phyloP scores from a whole-genome alignment of 768 basidiomycete species.

The Tylopilus felleus region DNA sequence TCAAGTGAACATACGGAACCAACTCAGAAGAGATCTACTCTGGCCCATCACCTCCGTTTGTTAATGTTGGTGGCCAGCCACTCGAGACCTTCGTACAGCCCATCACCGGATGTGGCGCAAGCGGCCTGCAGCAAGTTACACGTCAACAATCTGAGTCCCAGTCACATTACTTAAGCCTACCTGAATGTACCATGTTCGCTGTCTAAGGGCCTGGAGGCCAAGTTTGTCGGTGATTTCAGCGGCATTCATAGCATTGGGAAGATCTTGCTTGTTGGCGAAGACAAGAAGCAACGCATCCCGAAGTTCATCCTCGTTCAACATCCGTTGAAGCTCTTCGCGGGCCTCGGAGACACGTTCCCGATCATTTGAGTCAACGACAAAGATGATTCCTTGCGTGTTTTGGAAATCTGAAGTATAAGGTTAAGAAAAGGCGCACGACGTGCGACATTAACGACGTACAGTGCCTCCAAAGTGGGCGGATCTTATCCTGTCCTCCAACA shows the following conservation, averaged over 20 bases:
- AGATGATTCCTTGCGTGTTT: slow-evolving; percentile 99
- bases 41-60: slow-evolving; percentile 68
- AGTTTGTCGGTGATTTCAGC: slow-evolving; percentile 99
- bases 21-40: slow-evolving; percentile 30
- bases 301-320: slow-evolving; percentile 99
- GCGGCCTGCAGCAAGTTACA: slow-evolving; percentile 62
- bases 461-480: slow-evolving; percentile 99
- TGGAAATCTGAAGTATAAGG: slow-evolving; percentile 80
- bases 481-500: slow-evolving; percentile 99
- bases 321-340: slow-evolving; percentile 97
- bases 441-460: slow-evolving; percentile 57
- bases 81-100: slow-evolving; percentile 97
- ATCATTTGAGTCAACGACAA: slow-evolving; percentile 99
- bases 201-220: slow-evolving; percentile 93
- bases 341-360: slow-evolving; percentile 99
- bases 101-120: slow-evolving; percentile 97
- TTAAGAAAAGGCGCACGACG: slow-evolving; percentile 8
- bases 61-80: slow-evolving; percentile 89
- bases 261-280: slow-evolving; percentile 99
- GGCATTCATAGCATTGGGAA: slow-evolving; percentile 99
- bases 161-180: slow-evolving; percentile 40
- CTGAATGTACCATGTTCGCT: slow-evolving; percentile 98
- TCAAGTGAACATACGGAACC: slow-evolving; percentile 46
- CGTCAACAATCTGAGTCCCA: slow-evolving; percentile 10
- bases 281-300: slow-evolving; percentile 97